Percentiles rank a stretch among this genome's conserved stretches.
These are phyloP conservation scores for Samsoniella hepiali DNA, from an alignment of 2,329 filamentous ascomycete species.

Conservation along the genomic window DNA sequence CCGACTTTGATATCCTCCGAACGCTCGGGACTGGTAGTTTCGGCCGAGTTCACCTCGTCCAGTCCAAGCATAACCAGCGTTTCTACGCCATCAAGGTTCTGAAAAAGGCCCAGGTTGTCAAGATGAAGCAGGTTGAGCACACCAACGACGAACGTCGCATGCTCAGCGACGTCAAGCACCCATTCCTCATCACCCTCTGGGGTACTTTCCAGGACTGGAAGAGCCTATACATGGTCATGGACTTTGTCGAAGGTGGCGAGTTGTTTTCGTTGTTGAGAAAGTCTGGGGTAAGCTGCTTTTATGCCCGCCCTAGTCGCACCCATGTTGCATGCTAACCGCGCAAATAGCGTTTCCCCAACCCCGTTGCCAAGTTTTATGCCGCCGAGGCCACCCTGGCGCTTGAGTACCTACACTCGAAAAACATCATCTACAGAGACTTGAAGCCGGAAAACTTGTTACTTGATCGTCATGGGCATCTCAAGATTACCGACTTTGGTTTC, in stretches of 20 bases:
- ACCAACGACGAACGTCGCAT: constrained; percentile 97
- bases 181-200: constrained; percentile 96
- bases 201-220: constrained; percentile 94
- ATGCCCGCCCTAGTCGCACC: not conserved
- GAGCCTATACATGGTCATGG: constrained; percentile 99
- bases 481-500: constrained; percentile 98
- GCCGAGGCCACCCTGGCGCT: constrained; percentile 94
- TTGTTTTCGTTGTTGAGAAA: constrained; percentile 93
- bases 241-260: constrained; percentile 98
- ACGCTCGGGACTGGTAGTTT: constrained; percentile 97
- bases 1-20: constrained; percentile 84
- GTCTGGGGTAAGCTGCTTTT: constrained; percentile 61
- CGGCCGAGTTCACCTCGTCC: constrained; percentile 91
- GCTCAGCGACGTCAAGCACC: constrained; percentile 95
- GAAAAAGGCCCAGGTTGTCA: constrained; percentile 97
- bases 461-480: constrained; percentile 89
- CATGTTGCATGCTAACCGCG: not conserved
- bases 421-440: constrained; percentile 97
- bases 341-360: constrained; percentile 88
- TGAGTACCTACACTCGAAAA: constrained; percentile 89
- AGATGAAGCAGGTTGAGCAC: constrained; percentile 99
- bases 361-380: constrained; percentile 98
- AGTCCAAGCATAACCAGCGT: constrained; percentile 95
- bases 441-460: constrained; percentile 93
- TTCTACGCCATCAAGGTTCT: constrained; percentile 98